Evolutionary conservation across 805 yeast species (phyloP), one percentile per base, ranked within the genome.

Genomic region (Candida sithepensis): DNA sequence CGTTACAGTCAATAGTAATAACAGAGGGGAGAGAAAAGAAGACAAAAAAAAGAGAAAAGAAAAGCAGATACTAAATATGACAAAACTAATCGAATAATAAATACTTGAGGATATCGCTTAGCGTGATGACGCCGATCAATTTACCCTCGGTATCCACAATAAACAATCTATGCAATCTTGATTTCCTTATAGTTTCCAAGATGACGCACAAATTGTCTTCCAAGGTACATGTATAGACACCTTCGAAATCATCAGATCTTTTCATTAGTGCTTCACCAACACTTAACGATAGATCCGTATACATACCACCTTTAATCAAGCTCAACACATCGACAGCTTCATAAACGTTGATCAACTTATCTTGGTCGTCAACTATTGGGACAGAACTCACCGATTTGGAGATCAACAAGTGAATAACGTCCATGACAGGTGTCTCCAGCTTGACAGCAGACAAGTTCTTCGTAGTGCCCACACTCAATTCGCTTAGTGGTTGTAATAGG

Each of bases 211-310:
- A 71, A 53, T 91, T 77, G 65, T 94, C 99, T 56, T 82, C 78
- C 54, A 82, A 75, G 0, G 97, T 88, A 68, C 99, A 94, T 0
- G 98, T 94, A 68, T 90, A 88, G 13, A 94, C 98, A 49, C 99
- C 99, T 67, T 94, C 98, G 59, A 92, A 94, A 64, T 94, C 97
- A 57, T 91, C 97, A 3, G 96, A 84, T 62, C 96, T 75, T 67
- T 96, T 82, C 82, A 94, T 81, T 45, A 94, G 72, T 0, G 98
- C 98, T 66, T 94, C 97, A 3, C 99, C 99, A 3, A 94, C 97
- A 49, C 92, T 84, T 56, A 94, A 72, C 36, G 90, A 85, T 51
- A 92, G 72, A 66, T 94, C 98, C 33, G 90, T 85, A 61, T 92
- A 90, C 62, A 90, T 83, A 4, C 97, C 97, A 36, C 97, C 96